Conservation (phyloP, 495 filamentous ascomycete genomes). For the Amorphotheca resinae region DNA sequence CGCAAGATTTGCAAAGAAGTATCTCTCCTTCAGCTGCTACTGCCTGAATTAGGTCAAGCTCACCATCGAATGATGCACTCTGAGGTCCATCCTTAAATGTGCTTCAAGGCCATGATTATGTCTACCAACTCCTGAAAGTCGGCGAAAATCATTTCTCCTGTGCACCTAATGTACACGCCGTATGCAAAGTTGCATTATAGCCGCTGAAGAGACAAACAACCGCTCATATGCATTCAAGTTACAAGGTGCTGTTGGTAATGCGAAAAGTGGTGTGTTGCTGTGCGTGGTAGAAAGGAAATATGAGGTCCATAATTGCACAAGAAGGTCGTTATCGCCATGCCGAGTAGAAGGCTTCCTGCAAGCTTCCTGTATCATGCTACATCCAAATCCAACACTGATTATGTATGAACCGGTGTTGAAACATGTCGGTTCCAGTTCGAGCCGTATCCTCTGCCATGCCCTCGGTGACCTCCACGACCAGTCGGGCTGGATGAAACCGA, state of each 20-base stretch:
- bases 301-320: slow-evolving; percentile 8
- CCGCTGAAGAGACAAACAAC: slow-evolving; percentile 16
- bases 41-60: slow-evolving; percentile 1
- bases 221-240: slow-evolving; percentile 9
- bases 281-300: slow-evolving; percentile 10
- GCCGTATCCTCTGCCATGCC: slow-evolving; percentile 11
- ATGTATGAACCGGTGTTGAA: slow-evolving; percentile 17
- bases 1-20: slow-evolving; percentile 10
- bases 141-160: background rate
- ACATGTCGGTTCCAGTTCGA: slow-evolving; percentile 15
- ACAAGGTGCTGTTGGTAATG: slow-evolving; percentile 1
- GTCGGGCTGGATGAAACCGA: slow-evolving; percentile 10
- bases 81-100: background rate
- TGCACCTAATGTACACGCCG: slow-evolving; percentile 17
- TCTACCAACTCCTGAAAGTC: background rate
- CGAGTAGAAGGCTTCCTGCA: background rate
- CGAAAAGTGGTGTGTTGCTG: slow-evolving; percentile 1
- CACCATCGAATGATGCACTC: slow-evolving; percentile 1
- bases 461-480: slow-evolving; percentile 10
- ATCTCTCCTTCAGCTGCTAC: slow-evolving; percentile 2
- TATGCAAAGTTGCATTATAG: slow-evolving; percentile 15
- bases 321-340: slow-evolving; percentile 4
- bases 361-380: background rate
- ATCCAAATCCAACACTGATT: background rate
- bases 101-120: background rate